Base-by-base conservation (phyloP, 2,329 filamentous ascomycete species). In the Colletotrichum lini region DNA sequence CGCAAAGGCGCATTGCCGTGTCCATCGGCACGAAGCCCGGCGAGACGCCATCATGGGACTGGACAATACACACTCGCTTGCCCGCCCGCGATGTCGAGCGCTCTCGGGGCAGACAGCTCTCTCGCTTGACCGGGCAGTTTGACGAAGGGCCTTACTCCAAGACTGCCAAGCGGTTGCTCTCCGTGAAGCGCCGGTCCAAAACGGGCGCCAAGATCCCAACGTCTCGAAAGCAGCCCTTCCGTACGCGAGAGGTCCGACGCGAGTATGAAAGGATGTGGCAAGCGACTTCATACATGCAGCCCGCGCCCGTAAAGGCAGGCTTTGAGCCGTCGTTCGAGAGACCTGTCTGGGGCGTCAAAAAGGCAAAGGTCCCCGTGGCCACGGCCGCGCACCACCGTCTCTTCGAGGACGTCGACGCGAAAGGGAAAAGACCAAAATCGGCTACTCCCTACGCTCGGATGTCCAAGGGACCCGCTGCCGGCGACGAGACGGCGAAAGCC, bases 221-320 rank as follows among this genome's bases (percentile, higher is more conserved):
- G n/a, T 13, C 15, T 16, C 40, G 12, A 45, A 13, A 35, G 18
- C 45, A 13, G 23, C 60, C 23, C 60, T 54, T 44, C 16, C 23
- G 80, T 2, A 70, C 78, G 10, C 82, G 87, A 54, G 81, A 81
- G 69, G 84, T 87, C 77, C 82, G 82, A 12, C 83, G 88, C 42
- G 75, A 88, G 21, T 89, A 90, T 73, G 75, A 74, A 4, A 78
- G 79, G 40, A 75, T 85, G 1, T 89, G 86, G 86, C 76, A 81
- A 68, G 74, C 83, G 67, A 84, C 83, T 2, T 78, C 87, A 0
- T 82, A 79, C 12, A 82, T 87, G 77, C 77, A 81, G 40, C 75
- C 57, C 21, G 80, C 56, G 75, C 2, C 15, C 42, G 40, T 15
- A 6, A 15, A 26, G 40, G 8, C 38, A 15, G 18, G 21, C 80